phyloP scores from a whole-genome alignment of 2,329 filamentous ascomycete genomes.

The Claviceps citrina region DNA sequence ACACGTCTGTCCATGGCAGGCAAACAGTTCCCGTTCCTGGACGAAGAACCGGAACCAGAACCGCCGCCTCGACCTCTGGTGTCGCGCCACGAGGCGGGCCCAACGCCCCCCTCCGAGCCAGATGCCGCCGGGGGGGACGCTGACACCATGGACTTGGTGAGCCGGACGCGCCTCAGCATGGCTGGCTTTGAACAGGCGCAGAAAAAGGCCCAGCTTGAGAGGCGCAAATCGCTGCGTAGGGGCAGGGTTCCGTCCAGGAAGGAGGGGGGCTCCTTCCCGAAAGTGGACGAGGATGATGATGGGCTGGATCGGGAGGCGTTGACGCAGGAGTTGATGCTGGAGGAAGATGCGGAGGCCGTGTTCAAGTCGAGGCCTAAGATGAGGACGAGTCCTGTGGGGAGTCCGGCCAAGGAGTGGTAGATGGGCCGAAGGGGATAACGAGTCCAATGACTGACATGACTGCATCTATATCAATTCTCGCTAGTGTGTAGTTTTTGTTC shows the following conservation, averaged over 20 bases:
- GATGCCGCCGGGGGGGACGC: not conserved
- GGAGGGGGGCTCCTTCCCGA: slow-evolving; percentile 32
- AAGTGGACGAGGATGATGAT: slow-evolving; percentile 30
- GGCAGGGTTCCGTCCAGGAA: slow-evolving; percentile 23
- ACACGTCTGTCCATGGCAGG: slow-evolving; percentile 68
- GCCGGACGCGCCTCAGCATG: slow-evolving; percentile 47
- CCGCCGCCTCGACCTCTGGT: slow-evolving; percentile 8
- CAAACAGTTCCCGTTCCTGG: slow-evolving; percentile 26
- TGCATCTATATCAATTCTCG: not conserved
- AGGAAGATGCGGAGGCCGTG: slow-evolving; percentile 66
- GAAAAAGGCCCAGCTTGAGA: slow-evolving; percentile 44
- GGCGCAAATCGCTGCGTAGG: slow-evolving; percentile 34
- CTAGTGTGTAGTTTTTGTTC: too few relatives aligned
- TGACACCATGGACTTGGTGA: slow-evolving; percentile 31
- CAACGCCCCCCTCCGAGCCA: not conserved
- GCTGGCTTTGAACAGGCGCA: slow-evolving; percentile 43
- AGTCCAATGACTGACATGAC: not conserved
- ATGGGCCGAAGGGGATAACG: not conserved
- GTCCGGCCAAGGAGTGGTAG: slow-evolving; percentile 25
- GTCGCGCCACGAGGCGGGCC: not conserved
- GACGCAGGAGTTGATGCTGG: slow-evolving; percentile 51
- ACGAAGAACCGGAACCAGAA: slow-evolving; percentile 17
- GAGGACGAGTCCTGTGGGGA: slow-evolving; percentile 53
- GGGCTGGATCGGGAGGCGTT: slow-evolving; percentile 30
- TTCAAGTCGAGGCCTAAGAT: slow-evolving; percentile 76